phyloP scores from a whole-genome alignment of 2,329 filamentous ascomycete genomes.

The Cordyceps cicadae region DNA sequence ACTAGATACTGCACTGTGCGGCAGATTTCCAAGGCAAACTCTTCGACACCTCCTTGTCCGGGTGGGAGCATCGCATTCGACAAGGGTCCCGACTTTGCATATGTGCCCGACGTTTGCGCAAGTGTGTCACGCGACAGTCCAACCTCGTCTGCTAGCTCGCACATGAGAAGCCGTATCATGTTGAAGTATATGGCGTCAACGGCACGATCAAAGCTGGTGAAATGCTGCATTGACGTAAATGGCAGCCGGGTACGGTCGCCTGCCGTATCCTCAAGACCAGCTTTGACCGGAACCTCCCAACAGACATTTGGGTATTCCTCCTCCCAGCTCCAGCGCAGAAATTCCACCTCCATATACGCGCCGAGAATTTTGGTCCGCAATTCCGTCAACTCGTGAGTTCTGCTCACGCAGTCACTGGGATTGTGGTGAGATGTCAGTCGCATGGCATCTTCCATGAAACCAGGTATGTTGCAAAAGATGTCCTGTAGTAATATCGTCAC shows the following conservation, averaged over 20 bases:
- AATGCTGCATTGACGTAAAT: background rate
- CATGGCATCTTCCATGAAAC: background rate
- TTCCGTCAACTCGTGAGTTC: background rate
- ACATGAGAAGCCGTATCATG: background rate
- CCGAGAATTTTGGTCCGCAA: background rate
- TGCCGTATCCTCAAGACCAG: background rate
- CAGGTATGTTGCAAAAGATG: conserved; percentile 12
- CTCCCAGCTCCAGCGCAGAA: background rate
- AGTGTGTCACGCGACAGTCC: background rate
- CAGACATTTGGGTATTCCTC: background rate
- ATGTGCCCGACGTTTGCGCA: background rate
- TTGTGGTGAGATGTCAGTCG: no score
- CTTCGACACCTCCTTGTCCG: background rate
- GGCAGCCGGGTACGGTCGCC: background rate
- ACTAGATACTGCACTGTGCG: conserved; percentile 2
- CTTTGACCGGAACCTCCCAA: background rate
- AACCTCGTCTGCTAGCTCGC: background rate
- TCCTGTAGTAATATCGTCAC: conserved; percentile 12
- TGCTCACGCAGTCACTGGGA: no score
- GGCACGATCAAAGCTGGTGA: background rate
- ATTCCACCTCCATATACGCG: background rate
- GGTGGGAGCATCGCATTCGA: background rate
- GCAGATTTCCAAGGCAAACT: background rate
- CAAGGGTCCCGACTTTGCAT: background rate
- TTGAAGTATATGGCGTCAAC: conserved; percentile 1